Conservation (phyloP, 345 rosid species). For the Abelmoschus esculentus region DNA sequence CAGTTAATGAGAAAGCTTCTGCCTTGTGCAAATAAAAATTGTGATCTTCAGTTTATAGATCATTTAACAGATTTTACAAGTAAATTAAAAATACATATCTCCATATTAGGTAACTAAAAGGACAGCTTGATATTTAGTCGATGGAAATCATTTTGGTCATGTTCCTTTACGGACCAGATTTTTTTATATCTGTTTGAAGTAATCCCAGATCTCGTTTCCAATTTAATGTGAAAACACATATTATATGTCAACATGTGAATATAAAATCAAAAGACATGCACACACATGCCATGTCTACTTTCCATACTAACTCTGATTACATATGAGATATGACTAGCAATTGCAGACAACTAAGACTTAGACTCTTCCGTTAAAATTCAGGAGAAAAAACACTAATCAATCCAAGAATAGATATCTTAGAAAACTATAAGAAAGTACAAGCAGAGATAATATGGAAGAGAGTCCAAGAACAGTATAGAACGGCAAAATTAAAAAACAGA, state of each 20-base stretch:
- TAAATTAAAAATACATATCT: not conserved
- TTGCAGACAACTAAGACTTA: not conserved
- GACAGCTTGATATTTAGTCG: not conserved
- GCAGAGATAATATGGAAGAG: not conserved
- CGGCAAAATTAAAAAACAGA: not conserved
- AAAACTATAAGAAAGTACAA: not conserved
- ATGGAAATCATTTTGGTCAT: not conserved
- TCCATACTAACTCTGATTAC: not conserved
- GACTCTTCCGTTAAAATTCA: not conserved
- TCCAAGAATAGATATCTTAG: not conserved
- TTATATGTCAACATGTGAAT: not conserved
- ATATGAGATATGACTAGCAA: not conserved
- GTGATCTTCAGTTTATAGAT: not conserved
- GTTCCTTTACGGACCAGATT: not conserved
- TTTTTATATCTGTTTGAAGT: not conserved
- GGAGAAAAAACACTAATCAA: not conserved
- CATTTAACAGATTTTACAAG: not conserved
- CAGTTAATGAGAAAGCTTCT: not conserved
- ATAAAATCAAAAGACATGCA: not conserved
- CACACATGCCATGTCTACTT: not conserved
- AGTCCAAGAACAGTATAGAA: not conserved
- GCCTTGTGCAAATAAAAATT: not conserved
- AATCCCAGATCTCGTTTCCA: not conserved
- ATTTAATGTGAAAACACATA: not conserved
- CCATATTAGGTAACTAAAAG: not conserved